These are phyloP conservation scores for Aspergillus kassunensis DNA, from an alignment of 495 filamentous ascomycete genomes.

Conservation along the genomic window DNA sequence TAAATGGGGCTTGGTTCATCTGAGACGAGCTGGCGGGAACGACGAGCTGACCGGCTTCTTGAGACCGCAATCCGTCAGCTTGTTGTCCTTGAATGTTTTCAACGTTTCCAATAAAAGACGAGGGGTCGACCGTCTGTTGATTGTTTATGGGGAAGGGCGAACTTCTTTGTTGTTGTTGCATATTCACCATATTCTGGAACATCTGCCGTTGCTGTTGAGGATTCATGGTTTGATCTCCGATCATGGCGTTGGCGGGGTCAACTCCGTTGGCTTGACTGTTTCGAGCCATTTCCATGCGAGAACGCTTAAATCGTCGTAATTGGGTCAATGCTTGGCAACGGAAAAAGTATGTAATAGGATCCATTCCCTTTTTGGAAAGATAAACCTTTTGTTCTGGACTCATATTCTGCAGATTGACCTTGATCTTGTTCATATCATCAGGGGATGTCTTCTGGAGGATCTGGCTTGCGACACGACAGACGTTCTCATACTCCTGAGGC, in stretches of 20 bases:
- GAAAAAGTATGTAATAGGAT: constrained; percentile 49
- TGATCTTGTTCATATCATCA: constrained; percentile 45
- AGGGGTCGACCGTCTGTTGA: constrained; percentile 43
- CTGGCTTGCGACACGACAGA: constrained; percentile 39
- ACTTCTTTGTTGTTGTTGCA: constrained; percentile 31
- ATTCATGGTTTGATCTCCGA: constrained; percentile 38
- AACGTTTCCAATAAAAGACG: constrained; percentile 47
- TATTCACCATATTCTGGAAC: constrained; percentile 43
- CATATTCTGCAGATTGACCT: constrained; percentile 40
- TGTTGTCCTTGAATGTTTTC: constrained; percentile 59
- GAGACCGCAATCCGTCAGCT: constrained; percentile 57
- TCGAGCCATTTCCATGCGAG: constrained; percentile 32
- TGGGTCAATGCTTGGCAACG: constrained; percentile 44
- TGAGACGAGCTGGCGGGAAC: constrained; percentile 60
- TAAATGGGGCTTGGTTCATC: constrained; percentile 39
- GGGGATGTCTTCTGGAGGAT: constrained; percentile 36
- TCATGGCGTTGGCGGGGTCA: constrained; percentile 33
- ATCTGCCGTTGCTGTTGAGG: constrained; percentile 42
- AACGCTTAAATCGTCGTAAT: constrained; percentile 32
- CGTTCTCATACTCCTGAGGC: constrained; percentile 39
- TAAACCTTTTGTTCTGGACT: constrained; percentile 42
- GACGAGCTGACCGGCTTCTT: constrained; percentile 62
- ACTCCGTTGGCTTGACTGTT: constrained; percentile 22
- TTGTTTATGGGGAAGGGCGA: constrained; percentile 31
- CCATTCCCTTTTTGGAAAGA: constrained; percentile 36